These are phyloP conservation scores for Lignosus rhinocerotis DNA, from an alignment of 1,284 basidiomycete genomes.

Conservation along the genomic window DNA sequence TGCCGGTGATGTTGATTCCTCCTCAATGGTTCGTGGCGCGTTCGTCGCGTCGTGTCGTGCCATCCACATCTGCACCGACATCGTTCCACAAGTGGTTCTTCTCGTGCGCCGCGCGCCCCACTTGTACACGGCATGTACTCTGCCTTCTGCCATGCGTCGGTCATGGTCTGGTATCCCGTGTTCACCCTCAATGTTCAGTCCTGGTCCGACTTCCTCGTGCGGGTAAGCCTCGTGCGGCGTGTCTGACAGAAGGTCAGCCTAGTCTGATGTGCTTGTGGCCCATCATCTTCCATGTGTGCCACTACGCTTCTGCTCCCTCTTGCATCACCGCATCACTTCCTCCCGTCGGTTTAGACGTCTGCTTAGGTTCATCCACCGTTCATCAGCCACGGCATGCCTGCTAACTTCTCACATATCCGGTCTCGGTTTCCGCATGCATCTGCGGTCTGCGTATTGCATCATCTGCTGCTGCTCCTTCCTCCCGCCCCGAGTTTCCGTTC, in stretches of 20 bases:
- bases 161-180: not conserved
- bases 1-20: not conserved
- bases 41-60: not conserved
- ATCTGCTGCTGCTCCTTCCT: not conserved
- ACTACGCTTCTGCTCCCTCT: not conserved
- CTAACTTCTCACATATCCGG: not conserved
- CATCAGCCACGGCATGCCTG: not conserved
- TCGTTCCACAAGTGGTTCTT: not conserved
- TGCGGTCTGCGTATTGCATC: not conserved
- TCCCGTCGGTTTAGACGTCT: not conserved
- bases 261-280: not conserved
- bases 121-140: not conserved
- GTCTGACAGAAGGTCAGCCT: slow-evolving; percentile 8
- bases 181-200: not conserved
- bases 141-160: not conserved
- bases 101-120: not conserved
- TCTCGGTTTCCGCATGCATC: not conserved
- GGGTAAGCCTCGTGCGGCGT: not conserved
- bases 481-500: not conserved
- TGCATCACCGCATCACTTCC: not conserved
- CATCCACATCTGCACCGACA: not conserved
- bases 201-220: not conserved
- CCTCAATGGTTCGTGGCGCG: not conserved
- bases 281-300: slow-evolving; percentile 1
- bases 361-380: not conserved